Evolutionary conservation across 305 asterid genomes (phyloP).

Genomic region (Vinca major): DNA sequence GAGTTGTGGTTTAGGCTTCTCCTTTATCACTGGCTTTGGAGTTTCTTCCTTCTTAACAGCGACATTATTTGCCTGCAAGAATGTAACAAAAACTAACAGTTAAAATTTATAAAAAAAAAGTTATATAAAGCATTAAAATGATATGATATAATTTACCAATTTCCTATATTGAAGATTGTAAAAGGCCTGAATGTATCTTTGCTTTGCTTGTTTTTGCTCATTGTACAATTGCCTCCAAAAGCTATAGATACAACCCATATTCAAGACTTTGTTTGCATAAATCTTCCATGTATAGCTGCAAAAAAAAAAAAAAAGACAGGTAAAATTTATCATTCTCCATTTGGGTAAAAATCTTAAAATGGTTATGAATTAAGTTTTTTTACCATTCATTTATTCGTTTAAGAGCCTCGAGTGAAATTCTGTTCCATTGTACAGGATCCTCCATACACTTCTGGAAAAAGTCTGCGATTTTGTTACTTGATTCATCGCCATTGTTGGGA

Average conservation of each 20-base stretch:
- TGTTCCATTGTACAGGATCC: conserved; percentile 56
- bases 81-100: conserved; percentile 8
- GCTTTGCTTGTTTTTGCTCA: conserved; percentile 59
- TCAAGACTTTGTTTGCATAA: conserved; percentile 74
- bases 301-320: conserved; percentile 9
- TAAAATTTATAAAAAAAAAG: background rate
- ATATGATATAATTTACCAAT: conserved; percentile 37
- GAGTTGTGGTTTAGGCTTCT: conserved; percentile 39
- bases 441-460: conserved; percentile 71
- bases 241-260: conserved; percentile 69
- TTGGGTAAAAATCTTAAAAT: too few relatives aligned
- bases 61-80: conserved; percentile 49
- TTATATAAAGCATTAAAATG: background rate
- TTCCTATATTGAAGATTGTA: conserved; percentile 64
- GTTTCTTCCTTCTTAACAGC: conserved; percentile 38
- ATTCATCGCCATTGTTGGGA: conserved; percentile 65
- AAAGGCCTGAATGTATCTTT: conserved; percentile 64
- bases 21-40: conserved; percentile 37
- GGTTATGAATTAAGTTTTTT: background rate
- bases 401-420: conserved; percentile 52
- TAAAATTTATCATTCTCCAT: conserved; percentile 1
- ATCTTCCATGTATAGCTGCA: conserved; percentile 95
- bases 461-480: conserved; percentile 72
- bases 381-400: conserved; percentile 81
- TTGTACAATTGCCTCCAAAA: conserved; percentile 62